A percentile compares a stretch with the other conserved stretches of the same genome.
These are phyloP conservation scores for Clausena lansium DNA, from an alignment of 345 rosid species.

Conservation along the genomic window DNA sequence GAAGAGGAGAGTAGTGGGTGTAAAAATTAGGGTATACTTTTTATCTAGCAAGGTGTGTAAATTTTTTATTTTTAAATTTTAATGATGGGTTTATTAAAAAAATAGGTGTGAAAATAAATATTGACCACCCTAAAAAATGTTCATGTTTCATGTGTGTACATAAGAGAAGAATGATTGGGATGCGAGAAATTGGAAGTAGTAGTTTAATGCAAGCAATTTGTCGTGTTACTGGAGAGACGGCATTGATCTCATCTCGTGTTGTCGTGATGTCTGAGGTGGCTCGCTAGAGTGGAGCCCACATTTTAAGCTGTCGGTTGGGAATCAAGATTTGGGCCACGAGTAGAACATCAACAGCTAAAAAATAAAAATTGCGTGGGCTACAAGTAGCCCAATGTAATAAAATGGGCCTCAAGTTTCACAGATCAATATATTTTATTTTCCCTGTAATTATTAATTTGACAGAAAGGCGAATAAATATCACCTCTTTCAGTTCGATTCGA, in stretches of 20 bases:
- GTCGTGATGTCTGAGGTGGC: background rate
- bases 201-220: background rate
- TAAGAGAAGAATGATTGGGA: background rate
- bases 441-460: background rate
- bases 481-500: background rate
- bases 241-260: background rate
- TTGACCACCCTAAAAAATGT: too few relatives aligned
- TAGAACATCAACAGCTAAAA: rapidly evolving
- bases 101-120: too few relatives aligned
- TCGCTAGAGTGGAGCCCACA: background rate
- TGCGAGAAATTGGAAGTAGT: background rate
- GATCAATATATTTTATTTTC: background rate
- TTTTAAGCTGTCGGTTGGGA: constrained; percentile 4
- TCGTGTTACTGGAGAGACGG: background rate
- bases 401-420: background rate
- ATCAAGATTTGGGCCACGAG: background rate
- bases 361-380: background rate
- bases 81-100: too few relatives aligned
- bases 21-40: too few relatives aligned
- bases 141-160: too few relatives aligned
- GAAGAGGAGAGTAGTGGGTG: too few relatives aligned
- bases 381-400: background rate
- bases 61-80: too few relatives aligned
- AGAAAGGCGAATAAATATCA: background rate
- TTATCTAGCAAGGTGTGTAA: too few relatives aligned